These are phyloP conservation scores for Alternaria brassicae DNA, from an alignment of 2,329 filamentous ascomycete genomes.

Conservation along the genomic window DNA sequence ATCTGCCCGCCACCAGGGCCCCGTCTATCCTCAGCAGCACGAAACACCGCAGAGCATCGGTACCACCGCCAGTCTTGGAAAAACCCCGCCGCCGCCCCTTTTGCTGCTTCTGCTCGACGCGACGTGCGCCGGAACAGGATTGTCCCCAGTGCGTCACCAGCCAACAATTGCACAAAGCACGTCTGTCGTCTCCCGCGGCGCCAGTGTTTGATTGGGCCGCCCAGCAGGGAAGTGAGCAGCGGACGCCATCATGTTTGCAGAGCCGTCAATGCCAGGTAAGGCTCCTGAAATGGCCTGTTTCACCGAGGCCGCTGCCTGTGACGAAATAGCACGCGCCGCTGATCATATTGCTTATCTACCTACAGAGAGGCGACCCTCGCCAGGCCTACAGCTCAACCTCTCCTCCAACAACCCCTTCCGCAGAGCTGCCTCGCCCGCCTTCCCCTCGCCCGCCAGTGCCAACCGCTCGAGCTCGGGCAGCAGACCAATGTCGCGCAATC, in stretches of 20 bases:
- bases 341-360: conserved; percentile 41
- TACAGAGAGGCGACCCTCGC: conserved; percentile 57
- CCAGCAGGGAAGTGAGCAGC: conserved; percentile 41
- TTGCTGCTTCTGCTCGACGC: conserved; percentile 18
- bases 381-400: conserved; percentile 69
- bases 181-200: conserved; percentile 30
- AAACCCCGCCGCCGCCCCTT: conserved; percentile 20
- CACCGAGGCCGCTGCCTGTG: conserved; percentile 37
- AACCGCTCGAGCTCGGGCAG: conserved; percentile 59
- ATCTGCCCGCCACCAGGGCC: conserved; percentile 18
- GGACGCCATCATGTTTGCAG: conserved; percentile 51
- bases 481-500: conserved; percentile 74
- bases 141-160: conserved; percentile 32
- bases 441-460: conserved; percentile 53
- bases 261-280: conserved; percentile 53
- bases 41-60: conserved; percentile 36
- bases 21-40: conserved; percentile 27
- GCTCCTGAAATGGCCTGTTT: conserved; percentile 45
- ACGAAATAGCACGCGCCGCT: conserved; percentile 38
- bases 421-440: conserved; percentile 68
- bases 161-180: conserved; percentile 26
- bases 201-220: conserved; percentile 44
- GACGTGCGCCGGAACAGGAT: conserved; percentile 25
- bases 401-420: conserved; percentile 80
- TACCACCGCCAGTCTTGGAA: conserved; percentile 44